These are phyloP conservation scores for Sordariomycetes sp. DNA, from an alignment of 2,329 filamentous ascomycete species.

Conservation along the genomic window DNA sequence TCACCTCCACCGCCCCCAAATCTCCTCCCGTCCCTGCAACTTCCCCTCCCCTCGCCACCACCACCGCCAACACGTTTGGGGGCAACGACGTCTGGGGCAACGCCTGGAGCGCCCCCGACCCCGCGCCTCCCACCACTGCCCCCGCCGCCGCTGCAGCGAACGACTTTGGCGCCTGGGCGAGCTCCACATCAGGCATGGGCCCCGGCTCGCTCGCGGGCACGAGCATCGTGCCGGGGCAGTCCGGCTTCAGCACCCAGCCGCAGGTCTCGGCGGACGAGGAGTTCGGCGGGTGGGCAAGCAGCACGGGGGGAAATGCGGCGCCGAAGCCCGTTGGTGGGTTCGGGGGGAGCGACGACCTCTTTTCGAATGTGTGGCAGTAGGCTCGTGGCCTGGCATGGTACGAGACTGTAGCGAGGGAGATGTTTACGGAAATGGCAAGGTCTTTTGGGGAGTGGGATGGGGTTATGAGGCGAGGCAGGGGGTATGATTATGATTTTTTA, in stretches of 20 bases:
- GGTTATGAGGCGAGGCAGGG: background rate
- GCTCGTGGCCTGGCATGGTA: background rate
- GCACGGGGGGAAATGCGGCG: constrained; percentile 29
- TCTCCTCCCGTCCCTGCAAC: constrained; percentile 25
- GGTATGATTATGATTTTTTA: background rate
- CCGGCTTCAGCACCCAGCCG: constrained; percentile 47
- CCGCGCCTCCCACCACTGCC: constrained; percentile 45
- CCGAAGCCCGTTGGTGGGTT: constrained; percentile 46
- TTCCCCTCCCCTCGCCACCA: constrained; percentile 19
- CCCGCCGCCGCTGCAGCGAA: constrained; percentile 31
- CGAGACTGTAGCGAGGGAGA: background rate
- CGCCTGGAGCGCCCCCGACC: constrained; percentile 62
- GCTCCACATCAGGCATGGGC: background rate
- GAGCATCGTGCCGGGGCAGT: constrained; percentile 44
- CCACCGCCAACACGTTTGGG: constrained; percentile 23
- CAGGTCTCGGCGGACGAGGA: constrained; percentile 83
- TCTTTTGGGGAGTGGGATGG: background rate
- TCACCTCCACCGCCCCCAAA: constrained; percentile 43
- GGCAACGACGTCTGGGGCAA: constrained; percentile 70
- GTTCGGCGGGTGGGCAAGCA: constrained; percentile 88
- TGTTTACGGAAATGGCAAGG: background rate
- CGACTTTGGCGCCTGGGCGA: constrained; percentile 32
- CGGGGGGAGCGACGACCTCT: constrained; percentile 69
- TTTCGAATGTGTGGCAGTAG: constrained; percentile 91
- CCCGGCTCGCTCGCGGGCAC: constrained; percentile 38